Evolutionary conservation across 2,329 filamentous ascomycete genomes (phyloP).

Genomic region (Aspergillus sp.): DNA sequence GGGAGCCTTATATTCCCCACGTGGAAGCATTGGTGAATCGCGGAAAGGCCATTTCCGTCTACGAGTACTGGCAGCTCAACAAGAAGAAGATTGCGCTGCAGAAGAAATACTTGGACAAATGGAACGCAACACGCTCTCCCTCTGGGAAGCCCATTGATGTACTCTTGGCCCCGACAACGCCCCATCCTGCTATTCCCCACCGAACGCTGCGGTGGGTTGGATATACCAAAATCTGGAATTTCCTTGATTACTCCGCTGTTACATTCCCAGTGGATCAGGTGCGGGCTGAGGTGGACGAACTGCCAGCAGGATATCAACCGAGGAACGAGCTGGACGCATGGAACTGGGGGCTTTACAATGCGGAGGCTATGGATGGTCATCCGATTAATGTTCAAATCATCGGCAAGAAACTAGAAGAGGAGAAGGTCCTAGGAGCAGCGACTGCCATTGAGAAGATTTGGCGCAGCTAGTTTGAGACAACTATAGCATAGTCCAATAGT

Average conservation of each 20-base stretch:
- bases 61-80: slow-evolving; percentile 69
- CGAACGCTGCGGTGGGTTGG: slow-evolving; percentile 52
- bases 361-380: slow-evolving; percentile 44
- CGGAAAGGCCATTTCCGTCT: slow-evolving; percentile 59
- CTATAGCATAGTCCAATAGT: neutral
- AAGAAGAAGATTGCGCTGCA: slow-evolving; percentile 57
- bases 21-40: slow-evolving; percentile 60
- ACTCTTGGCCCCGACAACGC: slow-evolving; percentile 61
- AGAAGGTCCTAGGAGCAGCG: slow-evolving; percentile 54
- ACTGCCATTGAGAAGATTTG: slow-evolving; percentile 31
- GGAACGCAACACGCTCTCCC: slow-evolving; percentile 51
- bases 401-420: slow-evolving; percentile 56
- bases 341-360: slow-evolving; percentile 54
- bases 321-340: slow-evolving; percentile 55
- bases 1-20: slow-evolving; percentile 62
- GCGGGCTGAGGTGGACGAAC: slow-evolving; percentile 43
- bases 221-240: slow-evolving; percentile 65
- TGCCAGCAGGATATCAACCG: slow-evolving; percentile 44
- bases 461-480: slow-evolving; percentile 10
- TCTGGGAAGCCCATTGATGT: slow-evolving; percentile 57
- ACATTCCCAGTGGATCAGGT: slow-evolving; percentile 58
- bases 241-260: slow-evolving; percentile 63
- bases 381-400: slow-evolving; percentile 59
- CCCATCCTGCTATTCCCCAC: slow-evolving; percentile 57
- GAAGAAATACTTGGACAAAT: slow-evolving; percentile 61